A percentile compares a stretch with the other conserved stretches of the same genome.
These are phyloP conservation scores for Wickerhamomyces hampshirensis DNA, from an alignment of 805 yeast species.

Conservation along the genomic window DNA sequence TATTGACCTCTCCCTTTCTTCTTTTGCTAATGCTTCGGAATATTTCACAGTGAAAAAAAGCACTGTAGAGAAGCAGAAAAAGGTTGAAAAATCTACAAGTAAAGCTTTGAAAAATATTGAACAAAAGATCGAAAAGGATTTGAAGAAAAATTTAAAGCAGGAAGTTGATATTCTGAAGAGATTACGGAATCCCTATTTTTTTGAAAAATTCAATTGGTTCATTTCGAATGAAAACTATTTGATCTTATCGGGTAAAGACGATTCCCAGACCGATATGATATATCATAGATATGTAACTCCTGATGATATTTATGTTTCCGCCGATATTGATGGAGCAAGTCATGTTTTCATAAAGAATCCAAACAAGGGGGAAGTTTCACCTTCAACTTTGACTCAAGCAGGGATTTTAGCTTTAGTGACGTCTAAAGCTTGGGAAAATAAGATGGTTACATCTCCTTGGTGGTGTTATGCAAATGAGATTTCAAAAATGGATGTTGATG, in stretches of 20 bases:
- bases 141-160: conserved; percentile 57
- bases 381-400: conserved; percentile 84
- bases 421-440: conserved; percentile 87
- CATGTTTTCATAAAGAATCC: conserved; percentile 83
- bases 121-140: conserved; percentile 65
- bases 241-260: conserved; percentile 83
- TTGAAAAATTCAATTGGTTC: conserved; percentile 94
- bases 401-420: conserved; percentile 79
- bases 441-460: conserved; percentile 81
- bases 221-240: conserved; percentile 85
- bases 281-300: conserved; percentile 72
- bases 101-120: conserved; percentile 83
- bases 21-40: conserved; percentile 82
- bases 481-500: conserved; percentile 61
- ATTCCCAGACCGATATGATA: conserved; percentile 71
- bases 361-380: conserved; percentile 69
- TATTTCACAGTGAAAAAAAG: conserved; percentile 74
- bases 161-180: conserved; percentile 50
- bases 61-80: conserved; percentile 73
- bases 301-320: conserved; percentile 66
- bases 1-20: conserved; percentile 66
- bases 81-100: conserved; percentile 72
- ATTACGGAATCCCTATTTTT: conserved; percentile 75
- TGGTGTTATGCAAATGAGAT: conserved; percentile 67
- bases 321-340: conserved; percentile 70